phyloP scores from a whole-genome alignment of 1,284 basidiomycete species.

The Irpex sp. region DNA sequence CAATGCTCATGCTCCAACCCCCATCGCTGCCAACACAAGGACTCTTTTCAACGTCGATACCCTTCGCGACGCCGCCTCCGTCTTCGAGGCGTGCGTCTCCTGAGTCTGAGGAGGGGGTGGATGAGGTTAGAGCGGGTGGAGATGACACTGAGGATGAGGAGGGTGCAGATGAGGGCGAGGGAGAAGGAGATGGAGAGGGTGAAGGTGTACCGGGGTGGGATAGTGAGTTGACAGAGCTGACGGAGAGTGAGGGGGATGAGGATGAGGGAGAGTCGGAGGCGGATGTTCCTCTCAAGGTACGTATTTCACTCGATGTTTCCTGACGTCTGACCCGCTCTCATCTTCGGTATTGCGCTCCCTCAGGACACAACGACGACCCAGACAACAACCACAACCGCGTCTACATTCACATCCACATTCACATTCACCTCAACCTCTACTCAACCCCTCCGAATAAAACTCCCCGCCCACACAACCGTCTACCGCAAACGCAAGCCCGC shows the following conservation, averaged over 20 bases:
- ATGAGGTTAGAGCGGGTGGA: not conserved
- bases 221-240: slow-evolving; percentile 9
- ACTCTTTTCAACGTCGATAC: not conserved
- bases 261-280: not conserved
- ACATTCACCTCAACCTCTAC: not conserved
- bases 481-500: not conserved
- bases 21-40: not conserved
- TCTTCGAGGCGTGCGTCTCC: not conserved
- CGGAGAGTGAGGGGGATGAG: not conserved
- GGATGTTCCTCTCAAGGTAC: not conserved
- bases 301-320: not conserved
- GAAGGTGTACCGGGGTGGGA: not conserved
- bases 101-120: not conserved
- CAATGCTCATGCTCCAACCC: not conserved
- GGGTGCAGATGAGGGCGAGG: not conserved
- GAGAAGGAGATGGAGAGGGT: not conserved
- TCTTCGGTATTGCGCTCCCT: too few species aligned
- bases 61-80: not conserved
- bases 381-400: too few species aligned
- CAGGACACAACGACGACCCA: too few species aligned
- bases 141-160: not conserved
- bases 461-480: not conserved
- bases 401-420: too few species aligned
- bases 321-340: not conserved
- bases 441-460: not conserved